These are phyloP conservation scores for Euphrasia confusa DNA, from an alignment of 257 asterid genomes.

Conservation along the genomic window DNA sequence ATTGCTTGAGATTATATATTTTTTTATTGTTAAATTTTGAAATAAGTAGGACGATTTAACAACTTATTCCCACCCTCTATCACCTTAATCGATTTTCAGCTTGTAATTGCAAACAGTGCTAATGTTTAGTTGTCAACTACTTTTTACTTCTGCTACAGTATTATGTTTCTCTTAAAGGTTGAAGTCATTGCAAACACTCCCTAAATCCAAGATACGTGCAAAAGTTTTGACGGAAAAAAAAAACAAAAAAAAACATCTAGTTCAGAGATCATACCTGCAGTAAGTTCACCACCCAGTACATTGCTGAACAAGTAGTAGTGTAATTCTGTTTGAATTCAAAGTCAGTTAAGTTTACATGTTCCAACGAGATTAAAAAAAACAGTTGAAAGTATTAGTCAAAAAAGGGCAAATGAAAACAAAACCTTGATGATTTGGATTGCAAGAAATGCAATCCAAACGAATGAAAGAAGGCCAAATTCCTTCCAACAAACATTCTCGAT, in stretches of 20 bases:
- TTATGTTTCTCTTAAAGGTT: too few relatives aligned
- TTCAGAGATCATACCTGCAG: conserved; percentile 53
- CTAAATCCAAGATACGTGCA: neutral
- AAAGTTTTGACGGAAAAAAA: neutral
- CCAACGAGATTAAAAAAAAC: neutral
- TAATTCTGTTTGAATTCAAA: conserved; percentile 48
- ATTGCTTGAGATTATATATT: neutral
- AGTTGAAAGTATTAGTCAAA: neutral
- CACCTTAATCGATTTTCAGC: neutral
- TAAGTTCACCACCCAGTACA: conserved; percentile 87
- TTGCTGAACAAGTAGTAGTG: conserved; percentile 53
- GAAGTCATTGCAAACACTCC: too few relatives aligned
- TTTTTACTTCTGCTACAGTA: too few relatives aligned
- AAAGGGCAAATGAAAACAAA: conserved; percentile 3
- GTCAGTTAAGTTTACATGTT: conserved; percentile 20
- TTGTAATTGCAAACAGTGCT: too few relatives aligned
- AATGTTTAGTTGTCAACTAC: too few relatives aligned
- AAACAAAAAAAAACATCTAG: neutral
- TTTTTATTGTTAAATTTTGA: neutral
- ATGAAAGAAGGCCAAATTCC: conserved; percentile 74
- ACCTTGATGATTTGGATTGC: conserved; percentile 81
- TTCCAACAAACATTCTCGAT: conserved; percentile 87
- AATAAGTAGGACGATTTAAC: neutral
- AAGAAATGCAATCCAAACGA: conserved; percentile 87
- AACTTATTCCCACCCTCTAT: neutral